A percentile compares a stretch with the other conserved stretches of the same genome.
Evolutionary conservation across 2,329 filamentous ascomycete genomes (phyloP).

Genomic region (Arthrobotrys pseudoclavata): DNA sequence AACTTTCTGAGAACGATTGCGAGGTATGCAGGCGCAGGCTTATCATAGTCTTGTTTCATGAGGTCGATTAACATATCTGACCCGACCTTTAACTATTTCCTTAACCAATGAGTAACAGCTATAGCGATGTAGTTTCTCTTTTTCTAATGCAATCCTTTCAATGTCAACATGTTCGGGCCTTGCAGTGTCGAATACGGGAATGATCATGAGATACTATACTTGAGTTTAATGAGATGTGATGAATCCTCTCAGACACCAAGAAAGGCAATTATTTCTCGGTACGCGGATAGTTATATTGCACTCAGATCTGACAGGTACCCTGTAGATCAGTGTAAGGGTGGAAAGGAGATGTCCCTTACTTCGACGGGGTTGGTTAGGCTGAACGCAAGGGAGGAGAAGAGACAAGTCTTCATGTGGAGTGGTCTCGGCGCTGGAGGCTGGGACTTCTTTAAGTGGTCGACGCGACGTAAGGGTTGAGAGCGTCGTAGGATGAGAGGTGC

Average conservation of each 20-base stretch:
- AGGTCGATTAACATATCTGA: no score
- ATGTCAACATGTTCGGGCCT: no score
- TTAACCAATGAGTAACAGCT: no score
- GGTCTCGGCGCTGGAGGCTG: not conserved
- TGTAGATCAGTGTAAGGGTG: constrained; percentile 21
- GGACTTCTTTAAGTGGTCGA: not conserved
- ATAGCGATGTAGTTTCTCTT: no score
- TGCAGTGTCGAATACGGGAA: not conserved
- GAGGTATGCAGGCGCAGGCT: no score
- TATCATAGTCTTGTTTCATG: no score
- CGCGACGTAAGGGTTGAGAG: constrained; percentile 12
- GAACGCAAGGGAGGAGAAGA: not conserved
- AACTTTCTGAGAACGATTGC: no score
- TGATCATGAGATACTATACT: not conserved
- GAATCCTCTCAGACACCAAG: not conserved
- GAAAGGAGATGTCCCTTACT: constrained; percentile 14
- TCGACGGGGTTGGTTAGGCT: not conserved
- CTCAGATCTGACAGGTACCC: constrained; percentile 17
- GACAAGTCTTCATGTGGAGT: constrained; percentile 7
- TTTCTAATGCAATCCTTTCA: no score
- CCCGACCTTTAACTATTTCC: no score
- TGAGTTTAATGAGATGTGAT: not conserved
- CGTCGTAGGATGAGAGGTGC: not conserved
- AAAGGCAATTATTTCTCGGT: not conserved
- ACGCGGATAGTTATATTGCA: constrained; percentile 14